Conservation (phyloP, 106 monocot genomes). For the Vanilla planifolia region DNA sequence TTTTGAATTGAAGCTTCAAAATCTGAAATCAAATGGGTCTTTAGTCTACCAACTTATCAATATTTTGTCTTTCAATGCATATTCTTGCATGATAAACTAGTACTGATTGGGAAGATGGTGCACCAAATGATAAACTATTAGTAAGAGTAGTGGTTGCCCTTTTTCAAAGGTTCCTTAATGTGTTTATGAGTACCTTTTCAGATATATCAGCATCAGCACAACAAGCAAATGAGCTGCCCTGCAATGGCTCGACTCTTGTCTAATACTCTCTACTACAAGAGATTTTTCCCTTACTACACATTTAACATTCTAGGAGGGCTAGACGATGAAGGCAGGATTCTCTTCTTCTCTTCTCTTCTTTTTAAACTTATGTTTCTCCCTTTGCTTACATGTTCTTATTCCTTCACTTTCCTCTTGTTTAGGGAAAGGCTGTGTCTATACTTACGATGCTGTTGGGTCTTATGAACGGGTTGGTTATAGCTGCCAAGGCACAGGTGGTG, state of each 20-base stretch:
- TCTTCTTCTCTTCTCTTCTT: background rate
- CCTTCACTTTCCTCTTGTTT: background rate
- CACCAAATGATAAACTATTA: no score
- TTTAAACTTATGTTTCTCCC: no score
- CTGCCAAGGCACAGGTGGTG: constrained; percentile 75
- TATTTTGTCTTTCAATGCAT: no score
- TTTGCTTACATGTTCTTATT: no score
- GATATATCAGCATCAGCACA: constrained; percentile 98
- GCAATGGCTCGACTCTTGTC: constrained; percentile 97
- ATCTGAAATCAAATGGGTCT: no score
- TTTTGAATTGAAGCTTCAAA: no score
- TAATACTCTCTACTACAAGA: constrained; percentile 96
- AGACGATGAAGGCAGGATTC: constrained; percentile 72
- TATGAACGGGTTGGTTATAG: constrained; percentile 94
- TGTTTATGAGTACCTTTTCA: no score
- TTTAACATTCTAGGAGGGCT: constrained; percentile 95
- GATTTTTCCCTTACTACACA: constrained; percentile 96
- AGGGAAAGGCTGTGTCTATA: constrained; percentile 97
- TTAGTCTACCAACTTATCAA: no score
- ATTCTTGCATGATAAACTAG: no score
- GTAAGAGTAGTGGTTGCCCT: no score
- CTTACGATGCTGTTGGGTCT: constrained; percentile 98
- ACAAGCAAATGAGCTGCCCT: constrained; percentile 97
- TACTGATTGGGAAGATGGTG: no score
- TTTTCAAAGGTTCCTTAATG: no score